Evolutionary conservation across 2,329 filamentous ascomycete species (phyloP).

Genomic region (Alternaria sp.): DNA sequence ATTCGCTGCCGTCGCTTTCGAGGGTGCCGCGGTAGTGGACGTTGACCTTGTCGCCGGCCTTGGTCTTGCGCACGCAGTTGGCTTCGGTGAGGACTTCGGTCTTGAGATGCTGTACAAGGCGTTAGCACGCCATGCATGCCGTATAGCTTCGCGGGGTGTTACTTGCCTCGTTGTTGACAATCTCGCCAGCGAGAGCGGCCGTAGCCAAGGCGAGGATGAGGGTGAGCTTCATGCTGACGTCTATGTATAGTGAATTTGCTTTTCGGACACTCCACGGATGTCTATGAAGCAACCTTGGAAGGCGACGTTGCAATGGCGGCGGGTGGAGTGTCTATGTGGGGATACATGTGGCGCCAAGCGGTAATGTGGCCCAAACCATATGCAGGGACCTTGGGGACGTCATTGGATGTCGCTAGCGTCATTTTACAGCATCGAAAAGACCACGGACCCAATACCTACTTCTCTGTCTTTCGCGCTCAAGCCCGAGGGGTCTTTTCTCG

Average conservation of each 20-base stretch:
- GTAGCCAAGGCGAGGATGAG: constrained; percentile 59
- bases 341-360: constrained; percentile 21
- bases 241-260: not conserved
- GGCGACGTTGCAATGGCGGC: constrained; percentile 14
- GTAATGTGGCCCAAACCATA: constrained; percentile 14
- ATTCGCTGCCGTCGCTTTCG: constrained; percentile 64
- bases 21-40: constrained; percentile 88
- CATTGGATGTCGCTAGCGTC: constrained; percentile 6
- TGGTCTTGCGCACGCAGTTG: constrained; percentile 78
- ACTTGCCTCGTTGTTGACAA: constrained; percentile 42
- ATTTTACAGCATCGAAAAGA: not conserved
- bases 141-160: not conserved
- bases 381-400: not conserved
- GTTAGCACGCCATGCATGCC: constrained; percentile 15
- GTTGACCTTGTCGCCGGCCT: constrained; percentile 73
- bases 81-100: constrained; percentile 77
- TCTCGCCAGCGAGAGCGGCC: constrained; percentile 42
- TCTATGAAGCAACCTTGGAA: not conserved
- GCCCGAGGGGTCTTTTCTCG: too few relatives aligned
- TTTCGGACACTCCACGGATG: not conserved
- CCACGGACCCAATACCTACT: not conserved
- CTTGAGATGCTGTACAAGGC: constrained; percentile 64
- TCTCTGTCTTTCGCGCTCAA: not conserved
- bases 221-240: constrained; percentile 52
- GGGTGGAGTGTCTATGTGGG: constrained; percentile 18